These are phyloP conservation scores for Diaporthe amygdali DNA, from an alignment of 2,329 filamentous ascomycete species.

Conservation along the genomic window DNA sequence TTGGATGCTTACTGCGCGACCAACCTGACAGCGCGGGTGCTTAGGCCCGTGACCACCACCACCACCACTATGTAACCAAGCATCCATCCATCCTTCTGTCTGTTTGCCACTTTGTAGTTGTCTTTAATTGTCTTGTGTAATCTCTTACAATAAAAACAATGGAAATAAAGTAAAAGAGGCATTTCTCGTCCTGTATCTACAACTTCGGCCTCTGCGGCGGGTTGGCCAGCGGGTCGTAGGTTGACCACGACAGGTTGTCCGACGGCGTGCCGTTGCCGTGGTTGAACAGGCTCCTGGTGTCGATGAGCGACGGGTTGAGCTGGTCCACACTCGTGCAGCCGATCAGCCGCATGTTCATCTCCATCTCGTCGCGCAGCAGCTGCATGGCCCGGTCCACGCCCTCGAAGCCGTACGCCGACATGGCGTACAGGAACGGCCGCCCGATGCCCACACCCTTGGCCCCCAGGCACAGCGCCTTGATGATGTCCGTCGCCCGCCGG, in stretches of 20 bases:
- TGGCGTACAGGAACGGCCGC: constrained; percentile 92
- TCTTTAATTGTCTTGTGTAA: background rate
- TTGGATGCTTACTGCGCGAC: background rate
- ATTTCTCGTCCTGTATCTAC: constrained; percentile 31
- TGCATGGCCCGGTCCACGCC: constrained; percentile 94
- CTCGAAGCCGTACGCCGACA: constrained; percentile 86
- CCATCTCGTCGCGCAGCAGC: constrained; percentile 92
- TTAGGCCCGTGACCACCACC: background rate
- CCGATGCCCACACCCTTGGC: constrained; percentile 94
- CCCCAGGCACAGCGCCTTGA: constrained; percentile 93
- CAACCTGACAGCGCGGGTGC: constrained; percentile 1
- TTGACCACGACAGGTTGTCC: constrained; percentile 52
- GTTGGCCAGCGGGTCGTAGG: constrained; percentile 59
- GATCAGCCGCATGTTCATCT: constrained; percentile 98
- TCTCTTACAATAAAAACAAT: background rate
- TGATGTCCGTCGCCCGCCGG: constrained; percentile 87
- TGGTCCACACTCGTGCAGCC: constrained; percentile 78
- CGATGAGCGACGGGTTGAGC: constrained; percentile 80
- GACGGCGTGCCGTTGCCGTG: constrained; percentile 55
- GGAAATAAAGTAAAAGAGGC: background rate
- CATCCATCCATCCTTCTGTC: background rate
- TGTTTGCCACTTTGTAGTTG: background rate
- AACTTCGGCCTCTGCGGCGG: constrained; percentile 61
- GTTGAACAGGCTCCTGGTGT: constrained; percentile 70
- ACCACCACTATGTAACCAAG: background rate